Evolutionary conservation across 257 asterid species (phyloP).

Genomic region (Ophiorrhiza pumila): DNA sequence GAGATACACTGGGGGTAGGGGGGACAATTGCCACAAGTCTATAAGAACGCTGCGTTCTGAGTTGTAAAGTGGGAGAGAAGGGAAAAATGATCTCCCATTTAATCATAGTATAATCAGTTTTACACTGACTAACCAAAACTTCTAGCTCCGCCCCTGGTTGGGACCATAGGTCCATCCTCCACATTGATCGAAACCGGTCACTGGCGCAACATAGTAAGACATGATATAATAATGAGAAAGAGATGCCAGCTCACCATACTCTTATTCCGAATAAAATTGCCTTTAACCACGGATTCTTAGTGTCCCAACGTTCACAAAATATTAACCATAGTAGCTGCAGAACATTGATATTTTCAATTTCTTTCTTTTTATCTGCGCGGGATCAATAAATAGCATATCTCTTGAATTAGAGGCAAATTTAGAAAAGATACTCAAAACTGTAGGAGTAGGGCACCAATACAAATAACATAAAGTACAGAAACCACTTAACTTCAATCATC

Average conservation of each 20-base stretch:
- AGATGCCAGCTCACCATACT: neutral
- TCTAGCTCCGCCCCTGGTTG: too few relatives aligned
- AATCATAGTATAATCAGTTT: too few relatives aligned
- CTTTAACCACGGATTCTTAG: neutral
- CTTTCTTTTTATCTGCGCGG: neutral
- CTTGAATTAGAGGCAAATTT: neutral
- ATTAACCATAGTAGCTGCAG: neutral
- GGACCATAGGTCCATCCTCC: neutral
- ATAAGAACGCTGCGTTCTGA: too few relatives aligned
- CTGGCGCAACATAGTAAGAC: neutral
- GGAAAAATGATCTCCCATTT: too few relatives aligned
- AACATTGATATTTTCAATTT: neutral
- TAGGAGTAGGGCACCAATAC: neutral
- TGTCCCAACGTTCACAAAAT: neutral
- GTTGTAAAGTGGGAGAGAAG: too few relatives aligned
- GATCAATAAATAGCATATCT: too few relatives aligned
- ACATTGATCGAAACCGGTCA: neutral
- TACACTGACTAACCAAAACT: too few relatives aligned
- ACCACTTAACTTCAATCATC: neutral
- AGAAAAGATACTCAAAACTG: neutral
- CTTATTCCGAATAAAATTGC: neutral
- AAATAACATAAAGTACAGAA: constrained; percentile 1
- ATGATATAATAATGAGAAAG: neutral
- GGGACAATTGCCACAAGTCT: too few relatives aligned
- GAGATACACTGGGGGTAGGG: too few relatives aligned